phyloP scores from a whole-genome alignment of 257 asterid species.

The Rhazya stricta region DNA sequence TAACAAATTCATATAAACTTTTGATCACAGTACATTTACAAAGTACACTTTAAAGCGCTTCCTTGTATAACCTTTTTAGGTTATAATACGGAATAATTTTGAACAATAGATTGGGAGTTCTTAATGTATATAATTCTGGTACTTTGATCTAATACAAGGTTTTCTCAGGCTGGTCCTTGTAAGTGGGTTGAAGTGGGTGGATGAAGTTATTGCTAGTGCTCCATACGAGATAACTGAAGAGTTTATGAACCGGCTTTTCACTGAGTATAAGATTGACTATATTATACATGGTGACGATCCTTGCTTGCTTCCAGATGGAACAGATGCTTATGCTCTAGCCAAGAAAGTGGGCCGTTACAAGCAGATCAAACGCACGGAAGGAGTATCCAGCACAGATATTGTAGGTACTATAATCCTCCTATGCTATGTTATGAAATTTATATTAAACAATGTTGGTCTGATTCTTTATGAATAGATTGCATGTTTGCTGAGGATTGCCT shows the following conservation, averaged over 20 bases:
- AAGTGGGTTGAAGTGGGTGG: conserved; percentile 96
- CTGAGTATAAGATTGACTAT: conserved; percentile 80
- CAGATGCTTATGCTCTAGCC: conserved; percentile 92
- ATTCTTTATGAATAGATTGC: background rate
- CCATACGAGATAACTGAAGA: conserved; percentile 91
- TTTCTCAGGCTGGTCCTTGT: conserved; percentile 75
- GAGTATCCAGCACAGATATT: conserved; percentile 96
- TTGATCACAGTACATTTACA: no score
- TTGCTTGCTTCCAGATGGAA: conserved; percentile 91
- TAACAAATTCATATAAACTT: no score
- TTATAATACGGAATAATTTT: no score
- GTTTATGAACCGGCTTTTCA: conserved; percentile 77
- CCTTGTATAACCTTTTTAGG: no score
- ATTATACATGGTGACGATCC: conserved; percentile 97
- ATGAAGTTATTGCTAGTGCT: conserved; percentile 86
- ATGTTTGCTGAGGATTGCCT: conserved; percentile 4
- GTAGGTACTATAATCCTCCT: conserved; percentile 70
- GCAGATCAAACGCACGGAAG: conserved; percentile 97
- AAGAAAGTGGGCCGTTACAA: conserved; percentile 93
- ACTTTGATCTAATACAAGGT: conserved; percentile 26
- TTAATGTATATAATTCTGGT: conserved; percentile 14
- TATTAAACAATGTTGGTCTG: background rate
- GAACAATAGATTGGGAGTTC: background rate
- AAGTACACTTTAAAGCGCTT: no score
- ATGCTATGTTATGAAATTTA: conserved; percentile 12